phyloP scores from a whole-genome alignment of 2,329 filamentous ascomycete genomes.

The Chaetomiaceae sp. region DNA sequence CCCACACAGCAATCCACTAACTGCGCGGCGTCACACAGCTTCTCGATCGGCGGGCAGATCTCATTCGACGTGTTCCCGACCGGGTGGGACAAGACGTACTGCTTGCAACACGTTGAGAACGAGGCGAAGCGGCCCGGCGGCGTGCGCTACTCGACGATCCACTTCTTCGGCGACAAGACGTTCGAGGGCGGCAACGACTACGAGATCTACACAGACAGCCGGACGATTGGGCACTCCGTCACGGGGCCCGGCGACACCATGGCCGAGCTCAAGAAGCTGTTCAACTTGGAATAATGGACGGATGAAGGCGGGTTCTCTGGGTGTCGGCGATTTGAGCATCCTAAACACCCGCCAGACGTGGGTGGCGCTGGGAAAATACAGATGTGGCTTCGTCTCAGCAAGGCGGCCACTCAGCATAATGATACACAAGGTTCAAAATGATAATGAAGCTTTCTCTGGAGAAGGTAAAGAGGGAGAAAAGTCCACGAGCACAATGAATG shows the following conservation, averaged over 20 bases:
- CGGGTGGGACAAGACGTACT: constrained; percentile 99
- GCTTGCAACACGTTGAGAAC: constrained; percentile 76
- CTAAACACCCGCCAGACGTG: too few relatives aligned
- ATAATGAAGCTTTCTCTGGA: too few relatives aligned
- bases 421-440: too few relatives aligned
- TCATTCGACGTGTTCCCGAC: constrained; percentile 96
- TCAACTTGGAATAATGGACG: constrained; percentile 54
- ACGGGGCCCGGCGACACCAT: constrained; percentile 76
- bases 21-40: constrained; percentile 43
- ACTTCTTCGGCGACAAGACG: constrained; percentile 99
- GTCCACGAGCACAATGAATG: too few relatives aligned
- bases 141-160: constrained; percentile 76
- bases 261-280: constrained; percentile 71
- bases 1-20: neutral
- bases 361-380: too few relatives aligned
- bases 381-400: too few relatives aligned
- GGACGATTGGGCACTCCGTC: constrained; percentile 82
- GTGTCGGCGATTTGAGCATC: too few relatives aligned
- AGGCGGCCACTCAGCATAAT: neutral
- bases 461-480: too few relatives aligned
- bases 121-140: constrained; percentile 66
- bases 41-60: constrained; percentile 93
- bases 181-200: constrained; percentile 88
- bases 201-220: constrained; percentile 79
- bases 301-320: too few relatives aligned